Conservation (phyloP, 2,329 filamentous ascomycete species). For the Nemania bipapillata region DNA sequence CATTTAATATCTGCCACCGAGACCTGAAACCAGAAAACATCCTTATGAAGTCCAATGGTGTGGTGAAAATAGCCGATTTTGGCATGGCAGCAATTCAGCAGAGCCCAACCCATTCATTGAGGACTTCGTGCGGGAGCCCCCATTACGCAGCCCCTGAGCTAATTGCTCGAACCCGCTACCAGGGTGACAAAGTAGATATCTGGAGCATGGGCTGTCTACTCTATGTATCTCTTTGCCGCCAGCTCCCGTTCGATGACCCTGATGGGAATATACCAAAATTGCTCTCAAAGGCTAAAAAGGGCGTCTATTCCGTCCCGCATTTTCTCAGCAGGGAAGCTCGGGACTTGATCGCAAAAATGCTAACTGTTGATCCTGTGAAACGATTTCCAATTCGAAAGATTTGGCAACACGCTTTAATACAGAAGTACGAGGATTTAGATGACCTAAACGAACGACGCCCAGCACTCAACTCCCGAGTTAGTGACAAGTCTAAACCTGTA, state of each 20-base stretch:
- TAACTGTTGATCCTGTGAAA: conserved; percentile 79
- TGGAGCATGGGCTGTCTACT: conserved; percentile 95
- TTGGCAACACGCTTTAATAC: conserved; percentile 87
- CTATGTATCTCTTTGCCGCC: conserved; percentile 85
- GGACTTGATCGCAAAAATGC: conserved; percentile 81
- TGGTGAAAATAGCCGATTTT: conserved; percentile 95
- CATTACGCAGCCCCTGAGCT: conserved; percentile 97
- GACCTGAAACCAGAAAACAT: conserved; percentile 99
- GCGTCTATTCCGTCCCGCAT: conserved; percentile 69
- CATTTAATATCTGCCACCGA: conserved; percentile 93
- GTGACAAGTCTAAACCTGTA: conserved; percentile 67
- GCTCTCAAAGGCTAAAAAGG: conserved; percentile 69
- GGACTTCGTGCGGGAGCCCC: conserved; percentile 92
- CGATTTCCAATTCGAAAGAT: conserved; percentile 84
- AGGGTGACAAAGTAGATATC: conserved; percentile 86
- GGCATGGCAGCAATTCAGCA: conserved; percentile 95
- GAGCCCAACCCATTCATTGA: conserved; percentile 78
- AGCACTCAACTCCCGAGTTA: conserved; percentile 62
- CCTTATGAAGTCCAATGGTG: conserved; percentile 76
- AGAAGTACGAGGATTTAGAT: conserved; percentile 82
- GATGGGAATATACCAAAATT: conserved; percentile 66
- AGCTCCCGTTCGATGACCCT: conserved; percentile 81
- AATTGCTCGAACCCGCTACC: conserved; percentile 74
- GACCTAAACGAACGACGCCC: conserved; percentile 69
- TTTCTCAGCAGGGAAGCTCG: conserved; percentile 74